Evolutionary conservation across 441 rosid species (phyloP).

Genomic region (Dalechampia spathulata): DNA sequence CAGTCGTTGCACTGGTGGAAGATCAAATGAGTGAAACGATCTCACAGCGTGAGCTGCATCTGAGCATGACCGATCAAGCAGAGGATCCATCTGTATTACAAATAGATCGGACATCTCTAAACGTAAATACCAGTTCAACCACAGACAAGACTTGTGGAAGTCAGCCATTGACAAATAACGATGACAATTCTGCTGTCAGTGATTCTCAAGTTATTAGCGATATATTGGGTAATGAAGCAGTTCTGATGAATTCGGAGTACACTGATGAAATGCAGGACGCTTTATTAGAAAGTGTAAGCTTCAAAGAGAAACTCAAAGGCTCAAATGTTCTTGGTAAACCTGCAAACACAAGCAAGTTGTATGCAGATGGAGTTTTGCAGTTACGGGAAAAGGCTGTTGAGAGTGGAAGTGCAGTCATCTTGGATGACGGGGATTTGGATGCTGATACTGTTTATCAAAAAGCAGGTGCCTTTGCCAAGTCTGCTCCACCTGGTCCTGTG

Average conservation of each 20-base stretch:
- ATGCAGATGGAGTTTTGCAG: conserved; percentile 33
- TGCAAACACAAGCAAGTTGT: conserved; percentile 14
- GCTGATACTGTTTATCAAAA: conserved; percentile 53
- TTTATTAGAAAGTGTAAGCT: conserved; percentile 7
- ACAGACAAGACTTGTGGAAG: conserved; percentile 4
- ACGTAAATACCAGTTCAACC: conserved; percentile 15
- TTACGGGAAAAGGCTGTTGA: conserved; percentile 65
- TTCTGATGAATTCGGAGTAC: neutral
- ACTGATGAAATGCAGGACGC: conserved; percentile 19
- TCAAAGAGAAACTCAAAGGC: conserved; percentile 13
- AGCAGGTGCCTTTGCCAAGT: conserved; percentile 44
- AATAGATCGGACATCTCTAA: conserved; percentile 2
- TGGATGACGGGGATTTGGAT: conserved; percentile 40
- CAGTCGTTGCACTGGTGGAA: conserved; percentile 22
- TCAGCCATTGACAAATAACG: conserved; percentile 10
- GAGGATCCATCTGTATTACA: conserved; percentile 12
- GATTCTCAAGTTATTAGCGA: conserved; percentile 16
- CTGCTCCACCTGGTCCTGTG: conserved; percentile 55
- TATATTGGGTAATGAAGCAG: conserved; percentile 10
- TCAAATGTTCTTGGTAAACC: conserved; percentile 12
- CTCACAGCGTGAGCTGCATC: conserved; percentile 7
- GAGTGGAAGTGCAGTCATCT: conserved; percentile 51
- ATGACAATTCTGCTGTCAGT: conserved; percentile 11
- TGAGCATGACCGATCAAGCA: conserved; percentile 13
- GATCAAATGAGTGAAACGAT: conserved; percentile 21